These are phyloP conservation scores for Podospora bellae-mahoneyi DNA, from an alignment of 495 filamentous ascomycete species.

Conservation along the genomic window DNA sequence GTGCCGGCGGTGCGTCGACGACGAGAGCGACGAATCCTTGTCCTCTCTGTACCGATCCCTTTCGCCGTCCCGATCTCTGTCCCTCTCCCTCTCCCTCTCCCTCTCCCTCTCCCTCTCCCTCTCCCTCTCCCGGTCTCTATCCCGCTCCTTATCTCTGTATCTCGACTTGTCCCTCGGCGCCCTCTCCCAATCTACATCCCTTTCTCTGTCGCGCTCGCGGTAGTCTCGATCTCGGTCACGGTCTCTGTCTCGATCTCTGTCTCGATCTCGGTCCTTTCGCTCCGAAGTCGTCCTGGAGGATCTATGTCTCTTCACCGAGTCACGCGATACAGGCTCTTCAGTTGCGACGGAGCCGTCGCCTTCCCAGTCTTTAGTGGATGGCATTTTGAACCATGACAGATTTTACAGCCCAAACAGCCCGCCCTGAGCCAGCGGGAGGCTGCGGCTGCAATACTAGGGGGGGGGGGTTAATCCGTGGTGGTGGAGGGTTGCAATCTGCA, in stretches of 20 bases:
- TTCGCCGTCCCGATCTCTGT: constrained; percentile 19
- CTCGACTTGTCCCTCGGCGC: constrained; percentile 21
- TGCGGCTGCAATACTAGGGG: constrained; percentile 15
- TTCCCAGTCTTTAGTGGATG: constrained; percentile 45
- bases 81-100: constrained; percentile 21
- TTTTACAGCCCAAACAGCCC: constrained; percentile 25
- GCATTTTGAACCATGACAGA: constrained; percentile 44
- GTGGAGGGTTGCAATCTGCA: not conserved
- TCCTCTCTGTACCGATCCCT: constrained; percentile 31
- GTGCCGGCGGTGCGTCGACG: constrained; percentile 20
- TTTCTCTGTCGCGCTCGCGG: constrained; percentile 24
- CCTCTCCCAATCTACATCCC: constrained; percentile 27
- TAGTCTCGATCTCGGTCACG: constrained; percentile 28
- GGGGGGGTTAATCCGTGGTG: constrained; percentile 1
- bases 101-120: constrained; percentile 22
- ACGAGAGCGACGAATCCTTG: constrained; percentile 24
- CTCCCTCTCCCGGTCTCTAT: constrained; percentile 19
- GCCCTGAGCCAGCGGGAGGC: constrained; percentile 25
- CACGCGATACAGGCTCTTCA: constrained; percentile 36
- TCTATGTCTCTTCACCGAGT: constrained; percentile 42
- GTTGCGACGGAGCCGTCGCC: constrained; percentile 29
- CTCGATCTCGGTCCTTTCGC: constrained; percentile 32
- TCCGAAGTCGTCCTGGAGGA: constrained; percentile 27
- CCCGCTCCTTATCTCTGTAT: constrained; percentile 19
- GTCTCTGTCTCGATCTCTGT: constrained; percentile 30